Evolutionary conservation across 208 protist species (phyloP), one percentile per base, ranked within the genome.

Genomic region (Leptomonas pyrrhocoris): DNA sequence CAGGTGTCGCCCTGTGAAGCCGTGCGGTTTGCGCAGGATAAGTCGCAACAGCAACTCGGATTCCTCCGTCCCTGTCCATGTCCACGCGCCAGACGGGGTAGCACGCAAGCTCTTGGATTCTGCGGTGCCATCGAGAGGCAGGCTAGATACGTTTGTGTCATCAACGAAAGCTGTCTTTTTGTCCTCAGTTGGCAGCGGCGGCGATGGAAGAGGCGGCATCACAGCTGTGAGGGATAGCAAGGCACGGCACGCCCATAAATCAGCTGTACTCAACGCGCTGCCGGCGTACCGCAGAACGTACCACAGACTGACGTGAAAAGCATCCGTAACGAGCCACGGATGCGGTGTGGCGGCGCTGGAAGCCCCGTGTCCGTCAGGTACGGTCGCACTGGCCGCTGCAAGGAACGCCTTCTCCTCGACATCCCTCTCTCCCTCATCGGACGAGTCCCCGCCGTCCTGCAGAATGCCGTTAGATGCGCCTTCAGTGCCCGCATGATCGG

Each of bases 21-120:
- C 74, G 36, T 48, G 60, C 21, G 81, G 58, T 19, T 68, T 79
- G 46, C 80, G 76, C 45, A 88, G 30, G 13, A 81, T 67, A 34
- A 95, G 79, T 7, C 80, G 79, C 19, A 95, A 48, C 2, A 95
- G 61, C 30, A 93, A 60, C 77, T 93, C 90, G 43, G 80, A 59
- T 45, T 76, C 80, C 30, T 86, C 85, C 0, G 56, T 63, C 6
- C 73, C 68, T 7, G 53, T 61, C 75, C 56, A 68, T 36, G 25
- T 66, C 51, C 48, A 68, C 31, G 21, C 25, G 21, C 30, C 31
- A 15, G 45, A n/a, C 1, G 36, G 23, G 3, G 49, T 18, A 21
- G 40, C 2, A 1, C 13, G 12, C 6, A 9, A 6, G 36, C 12
- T 36, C 4, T 28, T 48, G 34, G 8, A 31, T 9, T 60, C 19